Conservation (phyloP, 2,329 filamentous ascomycete genomes). For the Phialophora chinensis region DNA sequence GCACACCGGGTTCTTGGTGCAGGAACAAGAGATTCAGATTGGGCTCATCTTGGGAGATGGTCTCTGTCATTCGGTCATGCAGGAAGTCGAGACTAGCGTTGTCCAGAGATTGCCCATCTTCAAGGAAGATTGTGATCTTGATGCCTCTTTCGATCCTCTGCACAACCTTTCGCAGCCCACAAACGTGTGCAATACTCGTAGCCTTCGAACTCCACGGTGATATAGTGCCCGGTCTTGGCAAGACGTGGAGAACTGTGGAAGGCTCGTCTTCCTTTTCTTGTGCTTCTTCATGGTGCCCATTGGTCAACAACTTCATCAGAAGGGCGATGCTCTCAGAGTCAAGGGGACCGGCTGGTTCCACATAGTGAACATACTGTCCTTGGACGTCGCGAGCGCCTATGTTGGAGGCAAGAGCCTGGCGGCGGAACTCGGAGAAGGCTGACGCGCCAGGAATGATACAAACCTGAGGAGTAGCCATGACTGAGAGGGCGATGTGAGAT, state of each 20-base stretch:
- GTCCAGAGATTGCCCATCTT: conserved; percentile 64
- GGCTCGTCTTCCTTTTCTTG: conserved; percentile 54
- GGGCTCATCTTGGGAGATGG: conserved; percentile 70
- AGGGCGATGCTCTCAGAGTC: conserved; percentile 55
- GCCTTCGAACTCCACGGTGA: conserved; percentile 98
- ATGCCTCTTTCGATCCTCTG: conserved; percentile 87
- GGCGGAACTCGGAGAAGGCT: conserved; percentile 54
- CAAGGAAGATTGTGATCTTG: conserved; percentile 68
- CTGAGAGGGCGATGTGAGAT: neutral
- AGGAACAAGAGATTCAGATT: conserved; percentile 79
- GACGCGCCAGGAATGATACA: conserved; percentile 35
- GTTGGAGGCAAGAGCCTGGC: conserved; percentile 50
- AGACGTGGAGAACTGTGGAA: conserved; percentile 70
- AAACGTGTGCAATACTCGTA: conserved; percentile 91
- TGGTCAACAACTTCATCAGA: conserved; percentile 65
- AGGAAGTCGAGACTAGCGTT: conserved; percentile 69
- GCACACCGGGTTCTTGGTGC: conserved; percentile 66
- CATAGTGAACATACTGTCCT: conserved; percentile 66
- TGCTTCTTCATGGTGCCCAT: conserved; percentile 59
- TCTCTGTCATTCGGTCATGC: conserved; percentile 96
- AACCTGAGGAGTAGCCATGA: conserved; percentile 29
- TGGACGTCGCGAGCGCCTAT: conserved; percentile 53
- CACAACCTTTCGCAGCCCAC: conserved; percentile 74
- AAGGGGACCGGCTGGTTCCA: conserved; percentile 62
- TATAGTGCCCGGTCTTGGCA: conserved; percentile 78